Percentiles rank a stretch among this genome's conserved stretches.
Conservation (phyloP, 495 filamentous ascomycete species). For the Aspergillus sclerotioniger region DNA sequence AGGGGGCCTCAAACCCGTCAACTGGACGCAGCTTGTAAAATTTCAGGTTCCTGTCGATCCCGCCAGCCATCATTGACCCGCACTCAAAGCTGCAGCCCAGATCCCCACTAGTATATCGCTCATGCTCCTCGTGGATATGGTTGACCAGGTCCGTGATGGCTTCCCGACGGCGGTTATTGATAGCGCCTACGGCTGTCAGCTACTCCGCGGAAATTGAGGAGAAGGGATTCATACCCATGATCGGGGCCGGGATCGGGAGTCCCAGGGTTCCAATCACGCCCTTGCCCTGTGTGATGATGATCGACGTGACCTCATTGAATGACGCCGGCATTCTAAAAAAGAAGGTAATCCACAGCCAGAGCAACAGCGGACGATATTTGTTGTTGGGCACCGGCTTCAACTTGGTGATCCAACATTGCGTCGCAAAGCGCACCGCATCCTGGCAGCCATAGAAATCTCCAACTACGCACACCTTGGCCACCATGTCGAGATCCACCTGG, state of each 20-base stretch:
- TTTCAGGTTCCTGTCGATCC: neutral
- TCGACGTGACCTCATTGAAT: neutral
- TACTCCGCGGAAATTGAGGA: neutral
- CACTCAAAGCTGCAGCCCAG: neutral
- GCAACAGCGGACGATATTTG: neutral
- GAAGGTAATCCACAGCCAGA: neutral
- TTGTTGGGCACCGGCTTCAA: neutral
- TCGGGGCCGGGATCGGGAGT: neutral
- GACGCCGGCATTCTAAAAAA: neutral
- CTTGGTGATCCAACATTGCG: neutral
- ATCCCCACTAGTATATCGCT: neutral
- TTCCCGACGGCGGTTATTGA: neutral
- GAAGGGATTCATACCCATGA: neutral
- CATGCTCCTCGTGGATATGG: neutral
- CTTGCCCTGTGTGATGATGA: neutral
- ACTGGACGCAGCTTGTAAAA: too few species aligned
- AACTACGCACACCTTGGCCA: slow-evolving; percentile 49
- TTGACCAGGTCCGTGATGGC: neutral
- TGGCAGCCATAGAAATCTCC: slow-evolving; percentile 51
- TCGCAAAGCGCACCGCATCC: slow-evolving; percentile 30
- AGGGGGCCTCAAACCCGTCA: too few species aligned
- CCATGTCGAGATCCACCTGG: slow-evolving; percentile 38
- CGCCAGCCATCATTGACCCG: neutral
- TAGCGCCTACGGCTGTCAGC: neutral
- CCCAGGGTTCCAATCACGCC: neutral